phyloP scores from a whole-genome alignment of 2,329 filamentous ascomycete species.

The Alternaria arbusti region DNA sequence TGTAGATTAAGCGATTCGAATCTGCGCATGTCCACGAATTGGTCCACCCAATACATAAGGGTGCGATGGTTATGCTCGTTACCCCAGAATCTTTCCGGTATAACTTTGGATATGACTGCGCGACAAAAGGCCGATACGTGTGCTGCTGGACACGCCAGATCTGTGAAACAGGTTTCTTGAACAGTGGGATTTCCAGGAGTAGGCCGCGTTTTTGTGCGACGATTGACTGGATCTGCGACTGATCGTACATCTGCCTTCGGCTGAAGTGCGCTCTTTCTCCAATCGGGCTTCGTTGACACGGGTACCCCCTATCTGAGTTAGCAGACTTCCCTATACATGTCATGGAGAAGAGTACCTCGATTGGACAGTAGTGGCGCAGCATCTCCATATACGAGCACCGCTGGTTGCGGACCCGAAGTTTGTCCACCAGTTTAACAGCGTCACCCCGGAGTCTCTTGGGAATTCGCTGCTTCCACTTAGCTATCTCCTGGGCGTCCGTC shows the following conservation, averaged over 20 bases:
- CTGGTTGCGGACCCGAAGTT: slow-evolving; percentile 72
- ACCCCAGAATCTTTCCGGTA: slow-evolving; percentile 81
- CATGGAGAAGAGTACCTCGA: slow-evolving; percentile 25
- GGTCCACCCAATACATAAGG: slow-evolving; percentile 73
- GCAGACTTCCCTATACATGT: background rate
- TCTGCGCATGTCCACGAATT: slow-evolving; percentile 76
- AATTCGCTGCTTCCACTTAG: slow-evolving; percentile 50
- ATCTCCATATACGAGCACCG: slow-evolving; percentile 82
- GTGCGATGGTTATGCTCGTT: slow-evolving; percentile 65
- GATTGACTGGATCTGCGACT: slow-evolving; percentile 6
- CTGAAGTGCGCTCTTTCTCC: slow-evolving; percentile 31
- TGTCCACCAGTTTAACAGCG: slow-evolving; percentile 65
- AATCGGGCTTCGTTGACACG: slow-evolving; percentile 34
- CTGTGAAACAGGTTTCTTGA: slow-evolving; percentile 58
- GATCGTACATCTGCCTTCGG: slow-evolving; percentile 14
- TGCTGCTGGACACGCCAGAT: slow-evolving; percentile 69
- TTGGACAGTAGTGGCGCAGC: slow-evolving; percentile 82
- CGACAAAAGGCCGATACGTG: slow-evolving; percentile 87
- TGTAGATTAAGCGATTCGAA: slow-evolving; percentile 85
- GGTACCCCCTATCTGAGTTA: slow-evolving; percentile 32
- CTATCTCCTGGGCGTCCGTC: slow-evolving; percentile 21
- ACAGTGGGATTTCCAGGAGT: slow-evolving; percentile 11
- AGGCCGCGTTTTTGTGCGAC: slow-evolving; percentile 5
- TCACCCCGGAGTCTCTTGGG: slow-evolving; percentile 74
- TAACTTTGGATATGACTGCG: slow-evolving; percentile 72